A percentile compares a stretch with the other conserved stretches of the same genome.
These are phyloP conservation scores for Hypholoma fasciculare DNA, from an alignment of 768 basidiomycete species.

Conservation along the genomic window DNA sequence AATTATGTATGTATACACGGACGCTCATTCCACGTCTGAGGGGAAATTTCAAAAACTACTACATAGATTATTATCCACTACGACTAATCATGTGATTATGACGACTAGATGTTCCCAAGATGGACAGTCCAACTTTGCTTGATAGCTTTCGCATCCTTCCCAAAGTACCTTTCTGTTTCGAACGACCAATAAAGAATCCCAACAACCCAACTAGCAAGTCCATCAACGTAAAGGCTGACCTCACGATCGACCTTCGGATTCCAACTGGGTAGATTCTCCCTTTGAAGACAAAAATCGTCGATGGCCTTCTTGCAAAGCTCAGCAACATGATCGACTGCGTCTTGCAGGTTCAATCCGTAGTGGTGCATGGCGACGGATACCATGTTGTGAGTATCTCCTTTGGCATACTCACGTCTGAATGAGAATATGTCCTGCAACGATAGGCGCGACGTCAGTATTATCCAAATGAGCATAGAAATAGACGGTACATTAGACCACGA, in stretches of 20 bases:
- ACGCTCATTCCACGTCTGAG: too few relatives aligned
- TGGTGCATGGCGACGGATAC: constrained; percentile 77
- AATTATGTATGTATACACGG: too few relatives aligned
- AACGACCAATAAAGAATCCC: constrained; percentile 80
- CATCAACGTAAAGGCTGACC: constrained; percentile 63
- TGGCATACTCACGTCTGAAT: constrained; percentile 80
- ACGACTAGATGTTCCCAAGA: too few relatives aligned
- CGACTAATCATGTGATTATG: too few relatives aligned
- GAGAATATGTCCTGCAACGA: constrained; percentile 75
- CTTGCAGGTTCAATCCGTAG: constrained; percentile 67
- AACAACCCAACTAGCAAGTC: constrained; percentile 78
- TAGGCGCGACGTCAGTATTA: constrained; percentile 13
- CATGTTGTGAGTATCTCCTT: constrained; percentile 85
- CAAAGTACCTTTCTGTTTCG: constrained; percentile 74
- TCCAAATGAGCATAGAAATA: constrained; percentile 5
- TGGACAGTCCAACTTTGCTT: not conserved
- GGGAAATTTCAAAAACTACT: too few relatives aligned
- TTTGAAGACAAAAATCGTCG: constrained; percentile 59
- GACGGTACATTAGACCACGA: constrained; percentile 82
- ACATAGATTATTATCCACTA: too few relatives aligned
- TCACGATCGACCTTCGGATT: constrained; percentile 64
- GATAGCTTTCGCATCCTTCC: constrained; percentile 36
- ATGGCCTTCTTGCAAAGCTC: constrained; percentile 72
- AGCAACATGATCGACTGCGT: constrained; percentile 75
- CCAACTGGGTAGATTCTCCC: constrained; percentile 65